phyloP scores from a whole-genome alignment of 2,329 filamentous ascomycete species.

The Microdochium trichocladiopsis region DNA sequence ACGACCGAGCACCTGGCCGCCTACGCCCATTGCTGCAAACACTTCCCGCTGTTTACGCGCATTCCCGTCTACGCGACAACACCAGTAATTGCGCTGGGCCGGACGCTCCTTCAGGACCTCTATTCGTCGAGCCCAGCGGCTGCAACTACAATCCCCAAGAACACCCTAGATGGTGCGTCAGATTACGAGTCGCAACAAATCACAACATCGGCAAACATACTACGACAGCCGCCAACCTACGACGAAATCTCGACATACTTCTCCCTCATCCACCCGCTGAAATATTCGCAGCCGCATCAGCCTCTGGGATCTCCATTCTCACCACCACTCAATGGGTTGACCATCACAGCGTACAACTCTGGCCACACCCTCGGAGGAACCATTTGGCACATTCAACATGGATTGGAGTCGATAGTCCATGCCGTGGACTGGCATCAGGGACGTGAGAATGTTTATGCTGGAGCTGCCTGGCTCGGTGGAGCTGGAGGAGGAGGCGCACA shows the following conservation, averaged over 20 bases:
- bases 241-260: slow-evolving; percentile 94
- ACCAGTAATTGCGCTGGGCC: slow-evolving; percentile 87
- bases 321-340: slow-evolving; percentile 81
- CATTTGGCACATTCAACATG: slow-evolving; percentile 98
- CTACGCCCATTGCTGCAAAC: slow-evolving; percentile 94
- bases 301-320: slow-evolving; percentile 82
- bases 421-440: slow-evolving; percentile 98
- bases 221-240: slow-evolving; percentile 63
- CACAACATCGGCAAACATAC: slow-evolving; percentile 42
- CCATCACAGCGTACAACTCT: slow-evolving; percentile 93
- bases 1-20: slow-evolving; percentile 88
- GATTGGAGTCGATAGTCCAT: slow-evolving; percentile 93
- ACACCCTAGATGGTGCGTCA: slow-evolving; percentile 60
- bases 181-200: slow-evolving; percentile 28
- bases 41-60: slow-evolving; percentile 84
- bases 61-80: slow-evolving; percentile 93
- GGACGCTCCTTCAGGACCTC: slow-evolving; percentile 83
- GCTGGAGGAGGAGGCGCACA: slow-evolving; percentile 75
- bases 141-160: slow-evolving; percentile 70
- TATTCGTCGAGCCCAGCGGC: slow-evolving; percentile 88
- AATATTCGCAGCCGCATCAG: slow-evolving; percentile 95
- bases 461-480: slow-evolving; percentile 87
- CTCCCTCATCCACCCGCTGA: slow-evolving; percentile 80
- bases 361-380: slow-evolving; percentile 94
- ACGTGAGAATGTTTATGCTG: slow-evolving; percentile 89